A percentile compares a stretch with the other conserved stretches of the same genome.
These are phyloP conservation scores for Collybiopsis confluens DNA, from an alignment of 768 basidiomycete species.

Conservation along the genomic window DNA sequence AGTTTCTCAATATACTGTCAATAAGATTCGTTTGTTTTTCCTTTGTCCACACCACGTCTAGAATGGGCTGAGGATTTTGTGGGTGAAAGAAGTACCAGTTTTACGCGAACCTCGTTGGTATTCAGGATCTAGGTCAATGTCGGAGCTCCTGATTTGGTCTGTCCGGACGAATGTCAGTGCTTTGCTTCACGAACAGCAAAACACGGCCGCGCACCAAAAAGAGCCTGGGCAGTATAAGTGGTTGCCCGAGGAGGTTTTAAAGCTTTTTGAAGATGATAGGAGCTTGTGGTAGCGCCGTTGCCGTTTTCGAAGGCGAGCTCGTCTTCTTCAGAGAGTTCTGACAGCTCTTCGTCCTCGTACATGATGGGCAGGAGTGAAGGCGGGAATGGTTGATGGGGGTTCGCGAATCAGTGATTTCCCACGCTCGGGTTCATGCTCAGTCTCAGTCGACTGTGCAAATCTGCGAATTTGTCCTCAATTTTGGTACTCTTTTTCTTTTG, in stretches of 20 bases:
- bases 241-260: constrained; percentile 56
- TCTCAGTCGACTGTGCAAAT: constrained; percentile 3
- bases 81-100: background rate
- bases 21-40: constrained; percentile 71
- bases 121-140: constrained; percentile 72
- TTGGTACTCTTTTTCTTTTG: background rate
- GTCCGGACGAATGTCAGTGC: background rate
- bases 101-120: constrained; percentile 63
- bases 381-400: no score
- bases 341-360: constrained; percentile 1
- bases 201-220: constrained; percentile 41
- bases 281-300: background rate
- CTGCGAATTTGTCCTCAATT: background rate
- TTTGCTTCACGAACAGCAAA: background rate
- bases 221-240: constrained; percentile 58
- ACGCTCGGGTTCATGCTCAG: background rate
- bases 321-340: constrained; percentile 1
- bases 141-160: constrained; percentile 61
- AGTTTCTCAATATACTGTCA: constrained; percentile 76
- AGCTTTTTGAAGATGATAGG: constrained; percentile 35
- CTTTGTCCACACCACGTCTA: constrained; percentile 80
- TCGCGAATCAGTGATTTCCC: no score
- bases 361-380: background rate
- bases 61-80: background rate
- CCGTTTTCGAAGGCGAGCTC: background rate